Evolutionary conservation across 257 asterid species (phyloP).

Genomic region (Euphrasia confusa): DNA sequence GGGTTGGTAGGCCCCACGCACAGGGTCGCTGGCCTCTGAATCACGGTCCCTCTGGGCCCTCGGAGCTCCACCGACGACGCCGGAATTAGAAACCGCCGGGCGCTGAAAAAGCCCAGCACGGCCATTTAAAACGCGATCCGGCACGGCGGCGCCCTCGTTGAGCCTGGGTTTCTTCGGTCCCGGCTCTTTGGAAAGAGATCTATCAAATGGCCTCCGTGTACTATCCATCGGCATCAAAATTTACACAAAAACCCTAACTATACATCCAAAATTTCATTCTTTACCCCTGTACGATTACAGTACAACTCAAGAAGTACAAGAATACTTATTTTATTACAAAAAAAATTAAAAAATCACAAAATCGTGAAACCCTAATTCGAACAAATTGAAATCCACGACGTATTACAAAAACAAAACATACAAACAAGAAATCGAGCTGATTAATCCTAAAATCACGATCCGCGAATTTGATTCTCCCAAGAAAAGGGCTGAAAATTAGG

Average conservation of each 20-base stretch:
- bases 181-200: conserved; percentile 67
- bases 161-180: conserved; percentile 86
- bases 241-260: conserved; percentile 36
- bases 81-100: conserved; percentile 37
- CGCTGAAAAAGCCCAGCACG: conserved; percentile 49
- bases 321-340: conserved; percentile 10
- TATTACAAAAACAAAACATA: not conserved
- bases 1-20: conserved; percentile 48
- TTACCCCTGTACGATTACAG: conserved; percentile 24
- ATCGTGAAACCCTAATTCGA: conserved; percentile 11
- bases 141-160: conserved; percentile 40
- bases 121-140: conserved; percentile 66
- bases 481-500: conserved; percentile 15
- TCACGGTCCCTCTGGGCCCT: conserved; percentile 45
- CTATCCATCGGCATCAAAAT: conserved; percentile 64
- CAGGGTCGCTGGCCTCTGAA: conserved; percentile 51
- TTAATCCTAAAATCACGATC: not conserved
- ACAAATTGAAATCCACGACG: conserved; percentile 24
- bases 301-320: conserved; percentile 11
- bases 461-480: conserved; percentile 1
- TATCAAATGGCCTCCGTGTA: conserved; percentile 71
- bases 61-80: conserved; percentile 29
- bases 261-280: conserved; percentile 24
- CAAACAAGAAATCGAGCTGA: not conserved
- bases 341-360: conserved; percentile 2